Base-by-base conservation (phyloP, 1,284 basidiomycete species). In the Irpex sp. region DNA sequence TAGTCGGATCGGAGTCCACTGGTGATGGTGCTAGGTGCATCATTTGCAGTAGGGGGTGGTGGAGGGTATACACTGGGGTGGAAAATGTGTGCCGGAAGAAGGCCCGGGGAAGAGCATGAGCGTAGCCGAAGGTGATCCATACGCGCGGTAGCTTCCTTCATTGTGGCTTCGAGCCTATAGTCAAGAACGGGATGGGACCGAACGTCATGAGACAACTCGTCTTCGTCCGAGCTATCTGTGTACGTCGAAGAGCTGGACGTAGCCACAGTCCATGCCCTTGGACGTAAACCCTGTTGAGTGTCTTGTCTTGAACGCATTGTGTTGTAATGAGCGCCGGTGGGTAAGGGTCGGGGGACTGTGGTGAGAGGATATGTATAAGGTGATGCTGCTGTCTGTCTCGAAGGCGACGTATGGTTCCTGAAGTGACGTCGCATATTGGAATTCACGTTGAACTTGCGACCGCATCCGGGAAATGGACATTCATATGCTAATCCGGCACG, bases 351-450 rank as follows among this genome's bases (percentile, higher is more conserved):
- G 15, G 61, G 61, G 17, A 13, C 35, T 9, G 61, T 59, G 8
- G 63, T 65, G 19, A 62, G 51, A 17, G 63, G 63, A 37, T 65
- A 60, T 3, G 63, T 65, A 47, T 65, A 65, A 31, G 63, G 63
- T 15, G 58, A 47, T 17, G 33, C 46, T 49, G 35, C 56, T 21
- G 47, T 33, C 17, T 19, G 60, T 31, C 33, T 49, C 55, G 43
- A 33, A 37, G 60, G 58, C 36, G 56, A 61, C 37, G 63, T 67
- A 68, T 92, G 89, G 72, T 89, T 90, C 51, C 89, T 78, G 68
- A 86, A 86, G 70, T 92, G 90, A 6, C 90, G 79, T 49, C 90
- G 82, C 90, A 92, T 91, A 72, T 92, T 92, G 0, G 88, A 90
- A 69, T 90, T 90, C 61, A 92, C 90, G 66, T 90, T 91, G 75